phyloP scores from a whole-genome alignment of 805 yeast species.

The Zygosaccharomyces bisporus region DNA sequence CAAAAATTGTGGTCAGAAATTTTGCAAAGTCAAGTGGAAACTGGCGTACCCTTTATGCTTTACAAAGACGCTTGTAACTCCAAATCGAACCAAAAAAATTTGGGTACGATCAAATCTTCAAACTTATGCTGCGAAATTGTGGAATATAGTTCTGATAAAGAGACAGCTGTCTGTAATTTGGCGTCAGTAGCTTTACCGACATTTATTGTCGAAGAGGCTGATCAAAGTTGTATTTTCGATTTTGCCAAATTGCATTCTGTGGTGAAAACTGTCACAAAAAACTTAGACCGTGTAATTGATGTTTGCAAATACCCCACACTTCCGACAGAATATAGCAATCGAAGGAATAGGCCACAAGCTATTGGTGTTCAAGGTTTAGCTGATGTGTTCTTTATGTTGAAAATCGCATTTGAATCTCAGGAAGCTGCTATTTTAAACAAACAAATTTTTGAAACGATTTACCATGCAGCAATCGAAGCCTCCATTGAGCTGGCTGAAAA shows the following conservation, averaged over 20 bases:
- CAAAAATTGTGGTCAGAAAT: slow-evolving; percentile 90
- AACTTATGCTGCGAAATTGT: slow-evolving; percentile 92
- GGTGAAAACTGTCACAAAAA: slow-evolving; percentile 68
- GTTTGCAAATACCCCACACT: slow-evolving; percentile 76
- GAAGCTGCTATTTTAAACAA: slow-evolving; percentile 72
- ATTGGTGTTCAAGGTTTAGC: slow-evolving; percentile 95
- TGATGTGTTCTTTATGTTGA: slow-evolving; percentile 74
- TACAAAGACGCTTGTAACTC: slow-evolving; percentile 89
- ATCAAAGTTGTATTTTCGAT: slow-evolving; percentile 51
- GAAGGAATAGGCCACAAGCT: slow-evolving; percentile 84
- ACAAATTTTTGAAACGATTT: slow-evolving; percentile 91
- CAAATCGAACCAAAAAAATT: slow-evolving; percentile 85
- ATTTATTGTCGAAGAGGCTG: slow-evolving; percentile 49
- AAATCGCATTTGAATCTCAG: slow-evolving; percentile 84
- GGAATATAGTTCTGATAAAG: slow-evolving; percentile 83
- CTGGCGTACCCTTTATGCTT: slow-evolving; percentile 93
- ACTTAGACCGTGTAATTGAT: slow-evolving; percentile 79
- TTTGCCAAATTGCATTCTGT: slow-evolving; percentile 70
- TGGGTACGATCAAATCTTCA: slow-evolving; percentile 90
- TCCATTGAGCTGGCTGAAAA: slow-evolving; percentile 72
- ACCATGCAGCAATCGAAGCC: slow-evolving; percentile 87
- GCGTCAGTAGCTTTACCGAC: slow-evolving; percentile 87
- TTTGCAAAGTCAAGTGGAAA: slow-evolving; percentile 88
- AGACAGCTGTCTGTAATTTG: slow-evolving; percentile 90
- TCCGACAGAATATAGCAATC: slow-evolving; percentile 67